Evolutionary conservation across 2,329 filamentous ascomycete genomes (phyloP).

Genomic region (Colletotrichum lupini): DNA sequence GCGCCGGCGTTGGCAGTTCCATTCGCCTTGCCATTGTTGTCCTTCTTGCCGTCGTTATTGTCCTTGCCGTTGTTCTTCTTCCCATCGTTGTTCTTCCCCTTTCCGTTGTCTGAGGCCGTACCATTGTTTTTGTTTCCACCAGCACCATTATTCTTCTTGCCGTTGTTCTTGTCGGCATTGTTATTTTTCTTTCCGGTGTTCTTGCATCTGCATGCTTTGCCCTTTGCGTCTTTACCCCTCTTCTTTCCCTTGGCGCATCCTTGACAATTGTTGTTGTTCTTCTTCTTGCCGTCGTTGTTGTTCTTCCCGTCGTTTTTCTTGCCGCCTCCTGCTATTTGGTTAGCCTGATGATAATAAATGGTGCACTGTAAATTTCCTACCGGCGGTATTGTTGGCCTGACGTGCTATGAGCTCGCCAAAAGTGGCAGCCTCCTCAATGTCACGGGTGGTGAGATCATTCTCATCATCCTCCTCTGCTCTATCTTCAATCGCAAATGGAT

Average conservation of each 20-base stretch:
- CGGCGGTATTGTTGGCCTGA: constrained; percentile 2
- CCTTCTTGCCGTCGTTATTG: not conserved
- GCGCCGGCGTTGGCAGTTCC: not conserved
- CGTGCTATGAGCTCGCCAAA: not conserved
- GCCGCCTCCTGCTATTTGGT: not conserved
- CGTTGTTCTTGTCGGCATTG: not conserved
- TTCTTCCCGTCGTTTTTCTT: constrained; percentile 13
- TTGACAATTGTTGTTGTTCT: constrained; percentile 11
- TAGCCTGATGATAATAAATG: rapidly evolving
- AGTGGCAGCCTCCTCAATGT: not conserved
- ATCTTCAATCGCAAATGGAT: not conserved
- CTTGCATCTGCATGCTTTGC: constrained; percentile 19
- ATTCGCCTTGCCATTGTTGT: constrained; percentile 1
- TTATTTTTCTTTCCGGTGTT: constrained; percentile 7
- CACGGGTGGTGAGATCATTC: not conserved
- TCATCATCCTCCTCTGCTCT: constrained; percentile 1
- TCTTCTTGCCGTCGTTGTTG: constrained; percentile 14
- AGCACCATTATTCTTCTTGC: not conserved
- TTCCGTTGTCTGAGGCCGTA: not conserved
- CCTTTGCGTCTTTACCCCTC: constrained; percentile 18
- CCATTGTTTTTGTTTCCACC: not conserved
- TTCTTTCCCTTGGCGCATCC: constrained; percentile 14
- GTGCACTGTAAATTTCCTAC: not conserved
- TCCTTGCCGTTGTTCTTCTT: not conserved
- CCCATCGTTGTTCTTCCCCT: not conserved